Conservation (phyloP, 1,284 basidiomycete species). For the Tausonia pullulans region DNA sequence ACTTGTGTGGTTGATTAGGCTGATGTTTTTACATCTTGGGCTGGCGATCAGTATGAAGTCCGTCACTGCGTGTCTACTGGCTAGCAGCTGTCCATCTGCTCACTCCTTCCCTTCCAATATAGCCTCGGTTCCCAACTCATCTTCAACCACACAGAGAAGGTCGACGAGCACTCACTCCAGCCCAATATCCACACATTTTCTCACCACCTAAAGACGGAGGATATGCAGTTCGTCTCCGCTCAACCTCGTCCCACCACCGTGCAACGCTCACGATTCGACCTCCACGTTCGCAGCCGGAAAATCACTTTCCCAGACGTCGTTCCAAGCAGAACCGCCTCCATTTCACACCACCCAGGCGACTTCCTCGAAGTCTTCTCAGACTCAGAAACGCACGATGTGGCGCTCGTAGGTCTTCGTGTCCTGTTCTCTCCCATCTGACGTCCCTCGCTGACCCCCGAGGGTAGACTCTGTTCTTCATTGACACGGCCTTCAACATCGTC, state of each 20-base stretch:
- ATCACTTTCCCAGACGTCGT: conserved; percentile 2
- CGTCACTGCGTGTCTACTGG: not conserved
- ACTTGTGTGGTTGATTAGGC: not conserved
- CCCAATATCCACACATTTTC: conserved; percentile 4
- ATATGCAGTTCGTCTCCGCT: not conserved
- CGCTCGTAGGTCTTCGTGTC: not conserved
- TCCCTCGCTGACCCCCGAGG: not conserved
- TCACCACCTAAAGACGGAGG: not conserved
- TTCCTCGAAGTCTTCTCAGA: not conserved
- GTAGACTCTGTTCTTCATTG: not conserved
- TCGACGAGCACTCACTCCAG: not conserved
- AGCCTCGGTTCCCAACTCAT: not conserved
- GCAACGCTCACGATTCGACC: not conserved
- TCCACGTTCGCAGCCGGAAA: not conserved
- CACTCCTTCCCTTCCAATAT: not conserved
- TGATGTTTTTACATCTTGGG: not conserved
- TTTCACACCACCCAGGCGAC: not conserved
- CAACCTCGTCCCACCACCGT: not conserved
- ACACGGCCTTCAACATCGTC: conserved; percentile 4
- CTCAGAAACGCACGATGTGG: not conserved
- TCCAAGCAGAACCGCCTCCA: not conserved
- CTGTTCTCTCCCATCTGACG: too few relatives aligned
- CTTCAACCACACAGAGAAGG: not conserved
- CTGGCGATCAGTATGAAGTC: not conserved
- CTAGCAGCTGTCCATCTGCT: not conserved